Conservation (phyloP, 306 rosid genomes). For the Cicer chorassanicum region DNA sequence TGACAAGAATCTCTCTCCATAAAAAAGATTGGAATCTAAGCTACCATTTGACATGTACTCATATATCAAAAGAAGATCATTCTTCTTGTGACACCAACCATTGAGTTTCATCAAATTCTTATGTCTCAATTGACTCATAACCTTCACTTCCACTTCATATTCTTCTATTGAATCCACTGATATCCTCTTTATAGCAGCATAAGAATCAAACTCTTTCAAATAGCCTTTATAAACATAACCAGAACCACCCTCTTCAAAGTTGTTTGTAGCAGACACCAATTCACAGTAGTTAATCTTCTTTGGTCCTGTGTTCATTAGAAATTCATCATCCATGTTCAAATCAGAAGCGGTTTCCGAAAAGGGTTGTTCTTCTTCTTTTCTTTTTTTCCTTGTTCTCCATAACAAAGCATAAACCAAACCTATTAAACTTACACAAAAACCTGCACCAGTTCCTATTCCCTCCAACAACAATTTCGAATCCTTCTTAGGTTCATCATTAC, state of each 20-base stretch:
- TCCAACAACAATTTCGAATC: not conserved
- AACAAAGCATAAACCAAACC: not conserved
- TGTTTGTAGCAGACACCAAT: conserved; percentile 43
- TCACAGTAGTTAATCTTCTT: conserved; percentile 23
- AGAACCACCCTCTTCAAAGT: conserved; percentile 56
- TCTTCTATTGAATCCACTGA: conserved; percentile 47
- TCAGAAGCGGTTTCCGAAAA: conserved; percentile 13
- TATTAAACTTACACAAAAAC: too few species aligned
- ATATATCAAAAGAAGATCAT: conserved; percentile 45
- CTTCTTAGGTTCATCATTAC: not conserved
- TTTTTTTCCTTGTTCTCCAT: conserved; percentile 22
- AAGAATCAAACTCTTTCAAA: conserved; percentile 30
- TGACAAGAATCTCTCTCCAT: conserved; percentile 24
- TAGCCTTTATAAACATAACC: conserved; percentile 56
- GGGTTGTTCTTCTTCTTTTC: conserved; percentile 3
- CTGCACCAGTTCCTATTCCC: too few species aligned
- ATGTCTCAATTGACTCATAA: conserved; percentile 51
- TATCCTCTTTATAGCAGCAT: conserved; percentile 54
- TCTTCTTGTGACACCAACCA: conserved; percentile 57
- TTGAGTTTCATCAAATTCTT: conserved; percentile 50
- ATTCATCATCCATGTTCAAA: conserved; percentile 29
- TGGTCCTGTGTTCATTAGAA: conserved; percentile 45
- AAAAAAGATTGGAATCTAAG: conserved; percentile 46
- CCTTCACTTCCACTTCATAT: conserved; percentile 50
- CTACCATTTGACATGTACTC: conserved; percentile 56